Conservation (phyloP, 2,329 filamentous ascomycete species). For the Geosmithia putterillii region DNA sequence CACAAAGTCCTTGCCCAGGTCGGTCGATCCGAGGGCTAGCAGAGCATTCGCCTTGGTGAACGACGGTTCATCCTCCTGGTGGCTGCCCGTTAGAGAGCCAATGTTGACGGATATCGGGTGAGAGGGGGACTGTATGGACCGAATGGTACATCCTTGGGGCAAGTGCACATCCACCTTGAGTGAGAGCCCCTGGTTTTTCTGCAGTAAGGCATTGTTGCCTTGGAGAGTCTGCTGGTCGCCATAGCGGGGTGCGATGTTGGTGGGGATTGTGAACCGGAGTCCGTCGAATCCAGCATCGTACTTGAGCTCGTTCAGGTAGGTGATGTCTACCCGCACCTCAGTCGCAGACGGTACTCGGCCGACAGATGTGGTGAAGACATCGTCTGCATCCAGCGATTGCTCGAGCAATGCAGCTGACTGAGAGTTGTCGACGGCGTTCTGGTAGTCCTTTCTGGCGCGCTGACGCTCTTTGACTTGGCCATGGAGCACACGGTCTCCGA, state of each 20-base stretch:
- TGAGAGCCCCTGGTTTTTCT: slow-evolving; percentile 8
- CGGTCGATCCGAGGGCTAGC: slow-evolving; percentile 35
- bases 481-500: slow-evolving; percentile 46
- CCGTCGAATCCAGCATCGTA: slow-evolving; percentile 58
- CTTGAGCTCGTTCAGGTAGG: slow-evolving; percentile 59
- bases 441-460: slow-evolving; percentile 46
- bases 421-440: slow-evolving; percentile 43
- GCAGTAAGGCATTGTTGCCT: neutral
- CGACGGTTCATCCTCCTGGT: slow-evolving; percentile 30
- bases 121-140: slow-evolving; percentile 51
- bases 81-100: slow-evolving; percentile 33
- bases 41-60: slow-evolving; percentile 51
- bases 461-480: slow-evolving; percentile 57
- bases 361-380: slow-evolving; percentile 56
- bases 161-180: slow-evolving; percentile 28
- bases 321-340: slow-evolving; percentile 47
- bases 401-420: slow-evolving; percentile 55
- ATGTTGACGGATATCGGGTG: slow-evolving; percentile 56
- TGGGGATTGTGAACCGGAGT: slow-evolving; percentile 57
- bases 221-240: slow-evolving; percentile 17
- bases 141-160: slow-evolving; percentile 41
- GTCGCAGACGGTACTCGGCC: slow-evolving; percentile 53
- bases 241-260: slow-evolving; percentile 54
- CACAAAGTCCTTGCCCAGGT: slow-evolving; percentile 54
- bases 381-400: slow-evolving; percentile 43